These are phyloP conservation scores for Vitis rupestris DNA, from an alignment of 164 flowering plant genomes.

Conservation along the genomic window DNA sequence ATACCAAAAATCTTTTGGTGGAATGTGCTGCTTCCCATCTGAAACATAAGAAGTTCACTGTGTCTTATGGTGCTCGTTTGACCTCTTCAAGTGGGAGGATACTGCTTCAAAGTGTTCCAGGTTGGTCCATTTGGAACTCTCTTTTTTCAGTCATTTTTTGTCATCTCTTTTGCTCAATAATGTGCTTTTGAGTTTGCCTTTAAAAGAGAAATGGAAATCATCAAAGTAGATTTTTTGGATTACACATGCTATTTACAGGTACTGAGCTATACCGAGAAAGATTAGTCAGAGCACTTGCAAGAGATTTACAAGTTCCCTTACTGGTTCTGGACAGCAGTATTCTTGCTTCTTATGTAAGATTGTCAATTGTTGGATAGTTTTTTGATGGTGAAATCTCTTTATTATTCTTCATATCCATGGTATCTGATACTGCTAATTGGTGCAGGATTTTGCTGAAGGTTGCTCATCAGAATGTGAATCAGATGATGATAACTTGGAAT, in stretches of 20 bases:
- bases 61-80: constrained; percentile 76
- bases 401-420: neutral
- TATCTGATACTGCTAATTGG: neutral
- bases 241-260: constrained; percentile 39
- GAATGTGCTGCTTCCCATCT: constrained; percentile 93
- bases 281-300: constrained; percentile 87
- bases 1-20: constrained; percentile 68
- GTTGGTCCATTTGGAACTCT: constrained; percentile 23
- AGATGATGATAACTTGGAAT: constrained; percentile 69
- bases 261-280: constrained; percentile 96
- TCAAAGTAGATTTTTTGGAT: constrained; percentile 8
- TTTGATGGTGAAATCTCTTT: neutral
- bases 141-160: neutral
- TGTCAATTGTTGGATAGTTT: neutral
- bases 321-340: constrained; percentile 88
- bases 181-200: neutral
- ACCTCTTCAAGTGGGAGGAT: constrained; percentile 90
- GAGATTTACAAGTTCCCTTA: constrained; percentile 77
- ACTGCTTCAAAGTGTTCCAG: constrained; percentile 90
- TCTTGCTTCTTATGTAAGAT: constrained; percentile 91
- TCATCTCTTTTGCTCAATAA: neutral
- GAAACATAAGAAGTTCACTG: constrained; percentile 54
- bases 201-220: neutral
- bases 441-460: constrained; percentile 84
- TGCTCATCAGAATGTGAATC: constrained; percentile 65